Percentiles rank a stretch among this genome's conserved stretches.
phyloP scores from a whole-genome alignment of 129 eudicot species.

The Flaveria linearis region DNA sequence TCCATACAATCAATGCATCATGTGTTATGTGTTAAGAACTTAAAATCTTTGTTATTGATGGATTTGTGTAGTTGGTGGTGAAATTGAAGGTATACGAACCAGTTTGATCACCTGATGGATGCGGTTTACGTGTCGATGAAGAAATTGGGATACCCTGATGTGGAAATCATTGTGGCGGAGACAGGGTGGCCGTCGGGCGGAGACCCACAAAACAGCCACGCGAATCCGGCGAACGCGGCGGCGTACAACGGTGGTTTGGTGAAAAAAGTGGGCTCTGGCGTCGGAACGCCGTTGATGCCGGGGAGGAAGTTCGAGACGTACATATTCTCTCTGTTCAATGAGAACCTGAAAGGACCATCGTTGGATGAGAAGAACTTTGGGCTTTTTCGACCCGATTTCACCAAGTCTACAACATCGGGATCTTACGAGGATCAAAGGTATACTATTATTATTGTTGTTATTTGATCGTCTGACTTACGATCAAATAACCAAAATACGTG shows the following conservation, averaged over 20 bases:
- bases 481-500: no score
- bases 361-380: conserved; percentile 84
- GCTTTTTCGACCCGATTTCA: conserved; percentile 77
- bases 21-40: no score
- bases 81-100: conserved; percentile 45
- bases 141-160: conserved; percentile 62
- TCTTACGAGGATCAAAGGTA: conserved; percentile 60
- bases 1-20: no score
- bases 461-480: no score
- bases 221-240: conserved; percentile 61
- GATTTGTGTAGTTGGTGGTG: neutral
- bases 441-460: neutral
- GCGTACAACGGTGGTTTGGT: conserved; percentile 70
- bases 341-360: conserved; percentile 71
- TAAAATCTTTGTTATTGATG: neutral
- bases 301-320: conserved; percentile 75
- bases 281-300: conserved; percentile 95
- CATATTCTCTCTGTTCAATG: conserved; percentile 73
- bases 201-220: conserved; percentile 54
- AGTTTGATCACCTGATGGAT: conserved; percentile 74
- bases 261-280: conserved; percentile 42
- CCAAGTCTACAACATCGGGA: conserved; percentile 73
- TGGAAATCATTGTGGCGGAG: conserved; percentile 80
- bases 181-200: conserved; percentile 91
- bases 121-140: conserved; percentile 71